Evolutionary conservation across 2,329 filamentous ascomycete genomes (phyloP).

Genomic region (Phialocephala subalpina): DNA sequence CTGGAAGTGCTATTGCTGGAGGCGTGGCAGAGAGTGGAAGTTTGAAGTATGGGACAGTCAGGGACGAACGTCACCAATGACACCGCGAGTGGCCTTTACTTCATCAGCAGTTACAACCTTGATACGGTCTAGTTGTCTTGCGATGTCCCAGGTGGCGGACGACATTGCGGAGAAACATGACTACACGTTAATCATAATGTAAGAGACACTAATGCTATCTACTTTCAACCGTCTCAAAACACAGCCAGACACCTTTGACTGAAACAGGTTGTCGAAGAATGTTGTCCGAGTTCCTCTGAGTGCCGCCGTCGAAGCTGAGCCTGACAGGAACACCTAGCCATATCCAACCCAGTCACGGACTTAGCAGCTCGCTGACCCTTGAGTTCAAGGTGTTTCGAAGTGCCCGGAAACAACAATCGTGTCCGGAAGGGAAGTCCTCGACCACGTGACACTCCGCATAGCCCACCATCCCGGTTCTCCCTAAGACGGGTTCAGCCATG

Average conservation of each 20-base stretch:
- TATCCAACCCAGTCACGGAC: neutral
- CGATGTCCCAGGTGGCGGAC: neutral
- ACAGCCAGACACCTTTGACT: neutral
- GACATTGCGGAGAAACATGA: neutral
- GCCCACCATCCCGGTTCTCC: neutral
- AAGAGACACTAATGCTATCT: neutral
- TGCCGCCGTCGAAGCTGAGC: neutral
- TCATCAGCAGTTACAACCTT: constrained; percentile 24
- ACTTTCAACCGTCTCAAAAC: no score
- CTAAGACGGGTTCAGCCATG: neutral
- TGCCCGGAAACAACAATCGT: neutral
- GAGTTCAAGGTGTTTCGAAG: neutral
- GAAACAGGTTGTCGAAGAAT: neutral
- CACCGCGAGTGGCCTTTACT: constrained; percentile 33
- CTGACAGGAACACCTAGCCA: neutral
- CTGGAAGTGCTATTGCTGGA: constrained; percentile 41
- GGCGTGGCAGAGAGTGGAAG: constrained; percentile 61
- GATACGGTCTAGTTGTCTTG: constrained; percentile 17
- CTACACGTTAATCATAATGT: neutral
- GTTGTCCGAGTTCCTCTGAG: neutral
- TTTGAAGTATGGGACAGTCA: constrained; percentile 49
- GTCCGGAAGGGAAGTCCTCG: no score
- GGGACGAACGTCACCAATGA: constrained; percentile 34
- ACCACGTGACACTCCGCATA: no score
- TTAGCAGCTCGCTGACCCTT: neutral